Base-by-base conservation (phyloP, 345 rosid species). In the Eucalyptus virginea region DNA sequence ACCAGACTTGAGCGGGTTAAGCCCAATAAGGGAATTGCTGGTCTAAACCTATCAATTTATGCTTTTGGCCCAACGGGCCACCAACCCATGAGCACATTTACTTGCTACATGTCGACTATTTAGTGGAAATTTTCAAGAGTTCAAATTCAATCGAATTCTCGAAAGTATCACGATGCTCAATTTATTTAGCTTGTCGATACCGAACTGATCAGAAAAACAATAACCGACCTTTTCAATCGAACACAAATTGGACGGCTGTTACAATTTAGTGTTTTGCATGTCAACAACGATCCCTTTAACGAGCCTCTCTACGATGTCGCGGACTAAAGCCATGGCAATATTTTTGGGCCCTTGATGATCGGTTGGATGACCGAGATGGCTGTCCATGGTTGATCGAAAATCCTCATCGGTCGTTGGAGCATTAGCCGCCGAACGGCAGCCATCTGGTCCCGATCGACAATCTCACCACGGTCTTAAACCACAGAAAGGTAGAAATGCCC, bases 231-330 rank as follows among this genome's bases (percentile, higher is more conserved):
- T 72, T 69, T 72, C 5, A 34, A 34, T 72, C 1, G 14, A 11
- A 72, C 28, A 2, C 10, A 16, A 40, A 23, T 21, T 37, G 47
- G 16, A 21, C 2, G 47, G 47, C 44, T 21, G 28, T 40, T 11
- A 11, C 47, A 2, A 12, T 44, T 1, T 23, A 40, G 47, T 40
- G 47, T 77, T 77, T 77, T 3, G 16, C 30, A 40, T 37, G 30
- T 26, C 83, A 4, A 40, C 6, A 5, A 3, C 4, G 30, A 21
- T 77, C 47, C 16, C 16, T 40, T n/a, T 65, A n/a, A n/a, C 11
- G 6, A 40, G 37, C 3, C 6, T 3, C 40, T 65, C 21, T n/a
- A 0, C 21, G 0, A 65, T 65, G 77, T n/a, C 23, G 8, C 34
- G 40, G 37, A 40, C 77, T n/a, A 65, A 65, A 65, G 9, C 17